Evolutionary conservation across 2,329 filamentous ascomycete genomes (phyloP), one percentile per base, ranked within the genome.

Genomic region (Botrytis tulipae): DNA sequence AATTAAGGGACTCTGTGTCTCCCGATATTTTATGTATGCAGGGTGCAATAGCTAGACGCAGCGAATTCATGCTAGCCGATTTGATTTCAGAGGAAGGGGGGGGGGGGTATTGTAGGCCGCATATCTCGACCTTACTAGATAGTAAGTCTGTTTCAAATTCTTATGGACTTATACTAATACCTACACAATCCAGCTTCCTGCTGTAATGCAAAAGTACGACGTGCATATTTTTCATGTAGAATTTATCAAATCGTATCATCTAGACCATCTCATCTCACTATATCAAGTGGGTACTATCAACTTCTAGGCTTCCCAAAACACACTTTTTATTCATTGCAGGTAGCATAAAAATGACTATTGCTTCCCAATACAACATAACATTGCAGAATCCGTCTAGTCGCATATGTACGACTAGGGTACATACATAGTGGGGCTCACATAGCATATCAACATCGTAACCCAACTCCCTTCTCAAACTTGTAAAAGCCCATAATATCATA

Each of bases 21-120:
- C 29, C n/a, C n/a, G 29, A 57, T 29, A 32, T 57, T 9, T 29
- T 32, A 29, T 57, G n/a, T 57, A 29, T 32, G 51, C 51, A 57
- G 51, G n/a, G 51, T 57, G 51, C n/a, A 57, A 29, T 57, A 57
- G 14, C n/a, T 57, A 29, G 51, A 57, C 51, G n/a, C 60, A 42
- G 35, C 16, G 8, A 42, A 40, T 62, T 40, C 3, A n/a, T 62
- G 16, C 35, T 62, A 40, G 22, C 6, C 6, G 25, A 40, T 14
- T 37, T n/a, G 2, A 40, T 18, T 42, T 25, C 12, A 37, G 35
- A 22, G 14, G 25, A 40, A 9, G 4, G 35, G 25, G 14, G 60
- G 59, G 59, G 35, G 12, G 59, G 60, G 60, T n/a, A 62, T 62
- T 62, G 60, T 62, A 62, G 35, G 14, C 60, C 35, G 37, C 60